phyloP scores from a whole-genome alignment of 148 eudicot species.

The Rhododendron williamsianum region DNA sequence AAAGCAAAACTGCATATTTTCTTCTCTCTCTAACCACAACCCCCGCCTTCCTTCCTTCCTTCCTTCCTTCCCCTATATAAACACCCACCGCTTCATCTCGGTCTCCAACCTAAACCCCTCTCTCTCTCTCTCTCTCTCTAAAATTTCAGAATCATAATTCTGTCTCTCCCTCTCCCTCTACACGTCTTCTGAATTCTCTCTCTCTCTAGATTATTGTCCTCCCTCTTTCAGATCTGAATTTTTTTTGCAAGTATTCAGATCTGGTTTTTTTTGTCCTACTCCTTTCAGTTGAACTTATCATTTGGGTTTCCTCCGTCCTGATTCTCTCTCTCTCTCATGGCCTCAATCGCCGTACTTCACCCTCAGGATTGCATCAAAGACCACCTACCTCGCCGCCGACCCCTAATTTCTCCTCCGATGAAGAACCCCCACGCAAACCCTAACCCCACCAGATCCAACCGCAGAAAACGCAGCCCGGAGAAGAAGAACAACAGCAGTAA shows the following conservation, averaged over 20 bases:
- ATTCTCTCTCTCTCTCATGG: conserved; percentile 18
- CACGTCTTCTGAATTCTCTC: too few species aligned
- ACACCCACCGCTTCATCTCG: background rate
- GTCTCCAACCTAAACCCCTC: background rate
- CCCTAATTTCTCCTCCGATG: background rate
- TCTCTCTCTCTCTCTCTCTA: background rate
- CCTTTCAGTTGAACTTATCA: background rate
- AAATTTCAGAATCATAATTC: background rate
- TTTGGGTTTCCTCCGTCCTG: background rate
- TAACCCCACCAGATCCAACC: conserved; percentile 25
- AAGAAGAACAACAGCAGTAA: background rate
- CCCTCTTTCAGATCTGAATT: background rate
- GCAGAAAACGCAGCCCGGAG: conserved; percentile 25
- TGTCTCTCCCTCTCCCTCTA: background rate
- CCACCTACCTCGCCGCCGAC: background rate
- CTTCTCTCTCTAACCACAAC: background rate
- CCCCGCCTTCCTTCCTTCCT: background rate
- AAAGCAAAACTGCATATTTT: too few species aligned
- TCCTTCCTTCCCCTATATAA: background rate
- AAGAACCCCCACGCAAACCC: conserved; percentile 9
- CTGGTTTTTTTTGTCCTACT: background rate
- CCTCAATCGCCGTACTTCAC: conserved; percentile 26
- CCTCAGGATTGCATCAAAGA: conserved; percentile 29
- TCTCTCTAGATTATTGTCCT: background rate
- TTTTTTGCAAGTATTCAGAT: background rate